These are phyloP conservation scores for Hawksworthiomyces lignivorus DNA, from an alignment of 2,329 filamentous ascomycete genomes.

Conservation along the genomic window DNA sequence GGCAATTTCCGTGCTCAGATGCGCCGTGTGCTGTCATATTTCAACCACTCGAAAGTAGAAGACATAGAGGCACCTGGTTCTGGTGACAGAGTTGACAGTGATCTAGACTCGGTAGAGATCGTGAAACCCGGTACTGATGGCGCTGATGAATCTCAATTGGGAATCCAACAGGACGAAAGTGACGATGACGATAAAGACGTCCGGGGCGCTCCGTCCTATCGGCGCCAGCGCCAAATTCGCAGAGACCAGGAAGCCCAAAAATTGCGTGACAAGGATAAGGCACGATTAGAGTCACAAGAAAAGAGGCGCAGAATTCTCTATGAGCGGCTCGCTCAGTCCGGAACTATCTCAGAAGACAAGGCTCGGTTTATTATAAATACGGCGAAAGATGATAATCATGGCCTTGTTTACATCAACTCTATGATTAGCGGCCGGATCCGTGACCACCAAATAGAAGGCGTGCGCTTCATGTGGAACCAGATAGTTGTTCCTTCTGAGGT, in stretches of 20 bases:
- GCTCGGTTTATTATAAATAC: constrained; percentile 58
- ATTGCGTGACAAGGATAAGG: constrained; percentile 47
- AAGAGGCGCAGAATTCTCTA: constrained; percentile 41
- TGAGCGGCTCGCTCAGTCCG: constrained; percentile 36
- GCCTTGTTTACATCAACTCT: constrained; percentile 56
- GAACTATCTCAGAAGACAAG: constrained; percentile 35
- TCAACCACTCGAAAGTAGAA: too few species aligned
- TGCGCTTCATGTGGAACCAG: constrained; percentile 85
- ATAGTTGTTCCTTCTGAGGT: constrained; percentile 53
- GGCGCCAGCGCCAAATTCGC: constrained; percentile 37
- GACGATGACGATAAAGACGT: constrained; percentile 3
- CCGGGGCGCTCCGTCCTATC: constrained; percentile 28
- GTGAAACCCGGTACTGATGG: constrained; percentile 3
- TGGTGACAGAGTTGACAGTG: too few species aligned
- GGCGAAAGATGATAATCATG: constrained; percentile 51
- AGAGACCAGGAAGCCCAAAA: constrained; percentile 43
- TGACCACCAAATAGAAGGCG: constrained; percentile 70
- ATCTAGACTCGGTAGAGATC: background rate
- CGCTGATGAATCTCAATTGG: too few species aligned
- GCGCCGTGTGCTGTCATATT: constrained; percentile 14
- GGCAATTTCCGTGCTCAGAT: constrained; percentile 17
- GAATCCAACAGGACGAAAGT: constrained; percentile 4
- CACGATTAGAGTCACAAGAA: constrained; percentile 47
- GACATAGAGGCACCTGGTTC: too few species aligned
- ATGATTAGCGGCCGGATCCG: constrained; percentile 62